Percentiles rank a stretch among this genome's conserved stretches.
phyloP scores from a whole-genome alignment of 148 eudicot genomes.

The Chenopodium suecicum region DNA sequence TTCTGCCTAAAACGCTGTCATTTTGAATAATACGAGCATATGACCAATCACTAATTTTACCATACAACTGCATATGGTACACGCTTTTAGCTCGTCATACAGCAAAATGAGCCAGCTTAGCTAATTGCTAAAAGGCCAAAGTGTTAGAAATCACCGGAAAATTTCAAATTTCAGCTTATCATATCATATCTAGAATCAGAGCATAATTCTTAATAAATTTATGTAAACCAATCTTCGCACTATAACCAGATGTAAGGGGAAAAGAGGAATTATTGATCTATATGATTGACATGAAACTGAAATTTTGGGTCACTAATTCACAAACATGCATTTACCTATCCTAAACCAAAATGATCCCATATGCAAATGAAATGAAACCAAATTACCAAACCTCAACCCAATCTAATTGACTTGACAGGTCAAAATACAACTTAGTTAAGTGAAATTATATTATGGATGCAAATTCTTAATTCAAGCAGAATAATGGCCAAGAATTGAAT shows the following conservation, averaged over 20 bases:
- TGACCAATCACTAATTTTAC: not conserved
- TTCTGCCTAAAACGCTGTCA: not conserved
- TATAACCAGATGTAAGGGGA: not conserved
- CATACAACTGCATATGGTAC: not conserved
- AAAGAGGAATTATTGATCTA: not conserved
- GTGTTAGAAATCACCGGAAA: no score
- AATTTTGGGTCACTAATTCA: not conserved
- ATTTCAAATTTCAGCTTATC: not conserved
- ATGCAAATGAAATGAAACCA: not conserved
- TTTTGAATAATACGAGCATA: no score
- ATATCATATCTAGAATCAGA: not conserved
- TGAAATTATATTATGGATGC: not conserved
- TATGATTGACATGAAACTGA: not conserved
- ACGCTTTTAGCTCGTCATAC: not conserved
- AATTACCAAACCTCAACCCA: not conserved
- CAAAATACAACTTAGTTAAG: not conserved
- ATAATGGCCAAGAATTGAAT: not conserved
- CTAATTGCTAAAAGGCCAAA: not conserved
- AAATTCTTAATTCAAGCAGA: not conserved
- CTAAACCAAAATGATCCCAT: not conserved
- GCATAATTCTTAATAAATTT: not conserved
- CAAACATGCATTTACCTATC: not conserved
- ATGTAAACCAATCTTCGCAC: not conserved
- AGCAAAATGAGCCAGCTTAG: not conserved
- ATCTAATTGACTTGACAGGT: not conserved